Percentiles rank a stretch among this genome's conserved stretches.
Conservation (phyloP, 108 stramenopile species). For the Discostella pseudostelligera region DNA sequence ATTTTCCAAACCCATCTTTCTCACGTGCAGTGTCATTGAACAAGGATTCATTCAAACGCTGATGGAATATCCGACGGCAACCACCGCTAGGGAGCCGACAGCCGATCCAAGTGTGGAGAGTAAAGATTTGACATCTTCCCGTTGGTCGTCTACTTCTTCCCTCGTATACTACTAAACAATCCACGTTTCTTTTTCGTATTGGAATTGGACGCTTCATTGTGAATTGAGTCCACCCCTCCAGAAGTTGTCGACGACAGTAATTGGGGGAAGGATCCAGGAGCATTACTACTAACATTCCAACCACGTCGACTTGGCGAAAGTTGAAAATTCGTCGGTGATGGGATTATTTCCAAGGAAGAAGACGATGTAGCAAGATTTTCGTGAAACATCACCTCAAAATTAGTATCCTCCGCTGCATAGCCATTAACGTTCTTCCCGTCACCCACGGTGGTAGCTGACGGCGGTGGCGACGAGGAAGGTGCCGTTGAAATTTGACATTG, state of each 20-base stretch:
- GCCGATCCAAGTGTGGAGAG: neutral
- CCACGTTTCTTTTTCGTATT: slow-evolving; percentile 23
- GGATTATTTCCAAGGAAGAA: neutral
- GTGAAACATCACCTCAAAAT: slow-evolving; percentile 23
- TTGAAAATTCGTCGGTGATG: neutral
- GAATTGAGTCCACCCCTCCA: neutral
- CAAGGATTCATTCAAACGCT: too few relatives aligned
- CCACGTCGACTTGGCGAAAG: neutral
- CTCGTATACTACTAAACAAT: slow-evolving; percentile 20
- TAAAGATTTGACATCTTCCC: neutral
- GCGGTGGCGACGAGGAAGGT: slow-evolving; percentile 3
- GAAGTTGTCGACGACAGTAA: neutral
- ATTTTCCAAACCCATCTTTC: too few relatives aligned
- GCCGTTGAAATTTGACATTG: slow-evolving; percentile 19
- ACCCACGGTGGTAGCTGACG: neutral
- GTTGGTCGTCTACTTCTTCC: slow-evolving; percentile 2
- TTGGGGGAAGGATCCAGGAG: neutral
- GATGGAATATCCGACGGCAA: too few relatives aligned
- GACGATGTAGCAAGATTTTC: slow-evolving; percentile 2
- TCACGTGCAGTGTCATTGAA: too few relatives aligned
- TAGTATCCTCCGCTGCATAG: neutral
- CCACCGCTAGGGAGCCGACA: too few relatives aligned
- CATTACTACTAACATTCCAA: neutral
- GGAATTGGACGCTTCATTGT: neutral
- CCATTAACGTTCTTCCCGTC: neutral